Evolutionary conservation across 306 rosid species (phyloP).

Genomic region (Vigna reflexopilosa): DNA sequence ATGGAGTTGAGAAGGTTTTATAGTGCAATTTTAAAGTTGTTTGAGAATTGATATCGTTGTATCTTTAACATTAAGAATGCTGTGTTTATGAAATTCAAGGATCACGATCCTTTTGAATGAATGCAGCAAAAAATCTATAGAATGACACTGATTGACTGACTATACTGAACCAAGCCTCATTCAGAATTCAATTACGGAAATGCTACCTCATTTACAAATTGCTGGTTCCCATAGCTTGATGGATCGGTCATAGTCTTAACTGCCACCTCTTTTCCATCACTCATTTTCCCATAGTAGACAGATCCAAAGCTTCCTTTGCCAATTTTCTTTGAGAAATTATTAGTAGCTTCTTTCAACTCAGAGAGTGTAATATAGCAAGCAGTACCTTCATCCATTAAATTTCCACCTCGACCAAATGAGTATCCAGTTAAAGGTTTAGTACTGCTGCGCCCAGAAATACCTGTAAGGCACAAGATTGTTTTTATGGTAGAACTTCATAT

Average conservation of each 20-base stretch:
- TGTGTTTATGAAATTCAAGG: conserved; percentile 1
- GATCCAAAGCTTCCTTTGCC: conserved; percentile 98
- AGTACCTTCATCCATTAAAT: conserved; percentile 81
- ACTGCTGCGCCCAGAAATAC: conserved; percentile 63
- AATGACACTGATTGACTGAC: neutral
- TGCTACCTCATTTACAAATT: conserved; percentile 85
- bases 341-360: conserved; percentile 83
- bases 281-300: conserved; percentile 93
- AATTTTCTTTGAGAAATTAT: conserved; percentile 72
- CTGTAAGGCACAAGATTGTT: conserved; percentile 53
- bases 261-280: conserved; percentile 97
- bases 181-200: conserved; percentile 35
- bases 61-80: neutral
- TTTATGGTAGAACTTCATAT: conserved; percentile 35
- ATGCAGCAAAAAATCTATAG: neutral
- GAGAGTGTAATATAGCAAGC: conserved; percentile 77
- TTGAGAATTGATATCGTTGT: neutral
- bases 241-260: conserved; percentile 92
- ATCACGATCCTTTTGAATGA: conserved; percentile 23
- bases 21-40: no score
- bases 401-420: conserved; percentile 64
- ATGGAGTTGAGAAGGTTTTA: no score
- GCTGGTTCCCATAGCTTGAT: conserved; percentile 78
- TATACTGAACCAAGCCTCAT: conserved; percentile 5
- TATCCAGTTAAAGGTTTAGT: conserved; percentile 67